A percentile compares a stretch with the other conserved stretches of the same genome.
phyloP scores from a whole-genome alignment of 805 yeast species.

The Saturnispora galanensis region DNA sequence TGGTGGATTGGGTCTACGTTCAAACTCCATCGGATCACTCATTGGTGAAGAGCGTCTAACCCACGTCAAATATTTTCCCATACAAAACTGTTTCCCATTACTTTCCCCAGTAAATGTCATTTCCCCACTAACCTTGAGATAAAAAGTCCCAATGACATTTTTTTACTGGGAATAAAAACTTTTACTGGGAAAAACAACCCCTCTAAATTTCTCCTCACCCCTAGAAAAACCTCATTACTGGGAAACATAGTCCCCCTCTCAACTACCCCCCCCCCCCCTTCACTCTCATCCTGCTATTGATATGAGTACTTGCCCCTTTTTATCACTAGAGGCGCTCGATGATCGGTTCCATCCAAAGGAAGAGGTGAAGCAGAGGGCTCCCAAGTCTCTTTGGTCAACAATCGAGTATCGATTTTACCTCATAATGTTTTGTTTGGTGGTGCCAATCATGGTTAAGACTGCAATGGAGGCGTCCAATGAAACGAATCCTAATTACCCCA shows the following conservation, averaged over 20 bases:
- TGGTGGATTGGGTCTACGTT: slow-evolving; percentile 63
- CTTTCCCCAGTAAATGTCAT: no score
- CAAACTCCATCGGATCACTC: slow-evolving; percentile 24
- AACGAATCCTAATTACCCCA: slow-evolving; percentile 61
- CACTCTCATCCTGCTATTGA: background rate
- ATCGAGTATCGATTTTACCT: slow-evolving; percentile 65
- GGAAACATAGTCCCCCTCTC: no score
- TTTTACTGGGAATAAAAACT: no score
- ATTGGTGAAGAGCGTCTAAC: background rate
- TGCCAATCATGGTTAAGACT: slow-evolving; percentile 75
- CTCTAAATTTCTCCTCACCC: no score
- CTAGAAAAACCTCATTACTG: no score
- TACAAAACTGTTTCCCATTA: no score
- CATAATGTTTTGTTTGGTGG: slow-evolving; percentile 51
- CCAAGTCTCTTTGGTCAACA: slow-evolving; percentile 61
- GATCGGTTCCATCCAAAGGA: slow-evolving; percentile 35
- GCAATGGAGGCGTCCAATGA: slow-evolving; percentile 76
- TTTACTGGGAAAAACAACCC: no score
- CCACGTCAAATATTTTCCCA: no score
- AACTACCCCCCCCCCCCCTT: background rate
- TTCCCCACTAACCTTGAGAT: background rate
- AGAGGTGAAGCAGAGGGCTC: slow-evolving; percentile 23
- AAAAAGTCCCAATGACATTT: background rate
- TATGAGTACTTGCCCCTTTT: slow-evolving; percentile 12
- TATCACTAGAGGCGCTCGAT: slow-evolving; percentile 42